Evolutionary conservation across 768 basidiomycete genomes (phyloP).

Genomic region (Boletales sp.): DNA sequence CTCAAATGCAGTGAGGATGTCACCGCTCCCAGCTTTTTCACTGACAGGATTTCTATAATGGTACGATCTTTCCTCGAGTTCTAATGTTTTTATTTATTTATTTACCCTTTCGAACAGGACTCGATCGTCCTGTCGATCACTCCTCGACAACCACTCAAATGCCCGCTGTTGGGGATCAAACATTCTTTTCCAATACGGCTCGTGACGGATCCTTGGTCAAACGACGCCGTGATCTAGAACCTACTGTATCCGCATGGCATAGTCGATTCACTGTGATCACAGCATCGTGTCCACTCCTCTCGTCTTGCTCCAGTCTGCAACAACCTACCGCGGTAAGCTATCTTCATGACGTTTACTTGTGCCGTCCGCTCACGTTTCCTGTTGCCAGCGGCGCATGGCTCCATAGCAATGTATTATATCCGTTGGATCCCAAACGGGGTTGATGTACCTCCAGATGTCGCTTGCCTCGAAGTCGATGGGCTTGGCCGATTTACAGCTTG

Average conservation of each 20-base stretch:
- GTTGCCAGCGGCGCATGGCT: neutral
- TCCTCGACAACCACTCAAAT: slow-evolving; percentile 39
- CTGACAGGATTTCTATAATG: slow-evolving; percentile 46
- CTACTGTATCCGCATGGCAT: neutral
- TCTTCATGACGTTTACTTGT: neutral
- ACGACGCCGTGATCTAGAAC: slow-evolving; percentile 5
- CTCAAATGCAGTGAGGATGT: slow-evolving; percentile 38
- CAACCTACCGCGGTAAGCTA: neutral
- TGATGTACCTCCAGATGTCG: too few relatives aligned
- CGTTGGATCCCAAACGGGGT: too few relatives aligned
- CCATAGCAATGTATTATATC: too few relatives aligned
- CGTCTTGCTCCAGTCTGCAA: neutral
- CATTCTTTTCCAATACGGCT: slow-evolving; percentile 52
- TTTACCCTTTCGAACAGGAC: slow-evolving; percentile 40
- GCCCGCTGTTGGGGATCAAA: slow-evolving; percentile 34
- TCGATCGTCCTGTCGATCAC: slow-evolving; percentile 49
- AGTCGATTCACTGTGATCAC: neutral
- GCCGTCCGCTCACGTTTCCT: neutral
- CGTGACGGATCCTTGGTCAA: slow-evolving; percentile 55
- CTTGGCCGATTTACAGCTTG: too few relatives aligned
- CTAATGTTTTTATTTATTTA: neutral
- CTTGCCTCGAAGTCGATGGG: too few relatives aligned
- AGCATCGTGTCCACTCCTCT: neutral
- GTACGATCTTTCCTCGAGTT: slow-evolving; percentile 28
- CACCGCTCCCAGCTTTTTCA: slow-evolving; percentile 44